A percentile compares a stretch with the other conserved stretches of the same genome.
phyloP scores from a whole-genome alignment of 148 eudicot genomes.

The Salicornia ramosissima region DNA sequence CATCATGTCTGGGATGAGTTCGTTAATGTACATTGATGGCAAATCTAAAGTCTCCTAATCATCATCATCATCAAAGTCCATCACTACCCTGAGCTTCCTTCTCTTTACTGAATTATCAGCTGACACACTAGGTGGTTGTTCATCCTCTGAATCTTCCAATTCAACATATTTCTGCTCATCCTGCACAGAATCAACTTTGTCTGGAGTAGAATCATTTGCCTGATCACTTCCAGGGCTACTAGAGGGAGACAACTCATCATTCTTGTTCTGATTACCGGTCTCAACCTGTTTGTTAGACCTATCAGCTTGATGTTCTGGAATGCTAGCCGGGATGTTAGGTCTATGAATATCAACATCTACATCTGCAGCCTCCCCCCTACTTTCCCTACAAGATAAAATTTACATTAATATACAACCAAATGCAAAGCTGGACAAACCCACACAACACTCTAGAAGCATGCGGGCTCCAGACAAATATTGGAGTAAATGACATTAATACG shows the following conservation, averaged over 20 bases:
- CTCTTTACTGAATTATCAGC: slow-evolving; percentile 36
- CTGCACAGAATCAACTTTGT: slow-evolving; percentile 17
- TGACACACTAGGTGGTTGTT: slow-evolving; percentile 30
- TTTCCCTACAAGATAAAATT: slow-evolving; percentile 31
- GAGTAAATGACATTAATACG: not conserved
- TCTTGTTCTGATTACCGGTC: slow-evolving; percentile 5
- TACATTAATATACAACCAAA: not conserved
- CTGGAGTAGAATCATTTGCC: slow-evolving; percentile 22
- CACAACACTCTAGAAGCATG: no score
- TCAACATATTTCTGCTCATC: slow-evolving; percentile 32
- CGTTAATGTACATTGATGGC: not conserved
- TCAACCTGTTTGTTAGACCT: not conserved
- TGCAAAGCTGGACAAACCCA: not conserved
- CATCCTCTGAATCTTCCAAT: slow-evolving; percentile 54
- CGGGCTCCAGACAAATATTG: no score
- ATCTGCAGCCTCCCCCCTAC: slow-evolving; percentile 22
- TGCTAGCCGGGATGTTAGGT: slow-evolving; percentile 14
- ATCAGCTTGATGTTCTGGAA: slow-evolving; percentile 7
- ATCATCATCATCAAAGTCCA: slow-evolving; percentile 75
- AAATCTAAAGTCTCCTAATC: slow-evolving; percentile 15
- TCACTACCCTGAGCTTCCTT: slow-evolving; percentile 60
- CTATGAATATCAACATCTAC: slow-evolving; percentile 10
- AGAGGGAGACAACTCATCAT: slow-evolving; percentile 1
- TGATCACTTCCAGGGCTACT: slow-evolving; percentile 5
- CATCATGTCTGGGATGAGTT: not conserved